Percentiles rank a stretch among this genome's conserved stretches.
Conservation (phyloP, 257 asterid genomes). For the Penstemon eatonii region DNA sequence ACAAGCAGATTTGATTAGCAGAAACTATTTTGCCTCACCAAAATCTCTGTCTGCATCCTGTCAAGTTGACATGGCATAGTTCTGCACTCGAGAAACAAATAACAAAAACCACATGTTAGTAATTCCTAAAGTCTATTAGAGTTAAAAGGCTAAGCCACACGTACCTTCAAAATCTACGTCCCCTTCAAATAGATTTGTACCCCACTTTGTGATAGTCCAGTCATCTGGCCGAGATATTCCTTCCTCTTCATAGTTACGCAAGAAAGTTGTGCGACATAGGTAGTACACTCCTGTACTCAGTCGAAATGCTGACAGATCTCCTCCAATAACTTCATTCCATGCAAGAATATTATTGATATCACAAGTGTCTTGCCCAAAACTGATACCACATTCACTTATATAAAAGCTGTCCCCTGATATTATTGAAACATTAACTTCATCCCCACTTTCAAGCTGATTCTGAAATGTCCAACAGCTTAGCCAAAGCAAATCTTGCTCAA, state of each 20-base stretch:
- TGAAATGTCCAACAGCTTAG: conserved; percentile 1
- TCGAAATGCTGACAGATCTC: background rate
- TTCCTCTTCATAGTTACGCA: background rate
- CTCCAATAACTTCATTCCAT: background rate
- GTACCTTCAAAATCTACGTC: background rate
- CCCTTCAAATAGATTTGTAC: background rate
- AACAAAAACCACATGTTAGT: too few species aligned
- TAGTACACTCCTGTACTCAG: background rate
- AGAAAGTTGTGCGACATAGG: background rate
- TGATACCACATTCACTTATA: background rate
- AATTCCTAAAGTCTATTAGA: too few species aligned
- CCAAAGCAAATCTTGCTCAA: background rate
- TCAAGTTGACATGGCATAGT: background rate
- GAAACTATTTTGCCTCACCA: background rate
- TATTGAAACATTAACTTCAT: background rate
- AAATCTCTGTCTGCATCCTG: background rate
- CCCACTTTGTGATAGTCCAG: background rate
- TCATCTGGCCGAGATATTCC: background rate
- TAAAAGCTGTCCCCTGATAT: background rate
- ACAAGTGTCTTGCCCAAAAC: background rate
- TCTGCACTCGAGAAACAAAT: background rate
- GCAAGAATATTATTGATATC: background rate
- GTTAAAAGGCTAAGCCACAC: too few species aligned
- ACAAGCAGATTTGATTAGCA: too few species aligned
- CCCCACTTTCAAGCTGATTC: background rate